Percentiles rank a stretch among this genome's conserved stretches.
These are phyloP conservation scores for Globisporangium cylindrosporum DNA, from an alignment of 352 stramenopile species.

Conservation along the genomic window DNA sequence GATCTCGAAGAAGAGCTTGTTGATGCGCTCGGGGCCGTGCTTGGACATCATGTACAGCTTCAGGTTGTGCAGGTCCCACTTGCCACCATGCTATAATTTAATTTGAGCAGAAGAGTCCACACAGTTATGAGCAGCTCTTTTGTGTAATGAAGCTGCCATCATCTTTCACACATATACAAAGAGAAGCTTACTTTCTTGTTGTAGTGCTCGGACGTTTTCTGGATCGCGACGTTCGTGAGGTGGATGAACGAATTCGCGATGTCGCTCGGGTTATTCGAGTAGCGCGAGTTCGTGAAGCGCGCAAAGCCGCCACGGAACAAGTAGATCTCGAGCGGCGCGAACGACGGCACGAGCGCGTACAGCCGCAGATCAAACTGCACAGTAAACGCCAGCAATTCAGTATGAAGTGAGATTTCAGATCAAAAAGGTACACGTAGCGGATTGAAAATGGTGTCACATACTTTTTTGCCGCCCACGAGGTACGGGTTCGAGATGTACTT, in stretches of 20 bases:
- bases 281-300: slow-evolving; percentile 90
- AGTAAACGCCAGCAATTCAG: not conserved
- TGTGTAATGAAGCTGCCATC: no score
- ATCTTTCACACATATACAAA: no score
- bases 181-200: slow-evolving; percentile 61
- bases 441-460: slow-evolving; percentile 8
- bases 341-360: slow-evolving; percentile 93
- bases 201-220: slow-evolving; percentile 94
- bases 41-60: slow-evolving; percentile 92
- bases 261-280: slow-evolving; percentile 85
- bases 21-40: slow-evolving; percentile 70
- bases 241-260: slow-evolving; percentile 93
- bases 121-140: no score
- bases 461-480: slow-evolving; percentile 92
- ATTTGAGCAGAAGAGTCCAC: not conserved
- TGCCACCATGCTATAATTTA: slow-evolving; percentile 70
- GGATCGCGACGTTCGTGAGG: slow-evolving; percentile 94
- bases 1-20: slow-evolving; percentile 90
- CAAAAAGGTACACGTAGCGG: not conserved
- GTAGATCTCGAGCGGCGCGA: slow-evolving; percentile 90
- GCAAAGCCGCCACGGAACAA: slow-evolving; percentile 91
- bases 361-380: slow-evolving; percentile 89
- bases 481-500: slow-evolving; percentile 94
- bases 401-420: not conserved
- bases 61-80: slow-evolving; percentile 90